phyloP scores from a whole-genome alignment of 148 eudicot genomes.

The Rhododendron mucronatum region DNA sequence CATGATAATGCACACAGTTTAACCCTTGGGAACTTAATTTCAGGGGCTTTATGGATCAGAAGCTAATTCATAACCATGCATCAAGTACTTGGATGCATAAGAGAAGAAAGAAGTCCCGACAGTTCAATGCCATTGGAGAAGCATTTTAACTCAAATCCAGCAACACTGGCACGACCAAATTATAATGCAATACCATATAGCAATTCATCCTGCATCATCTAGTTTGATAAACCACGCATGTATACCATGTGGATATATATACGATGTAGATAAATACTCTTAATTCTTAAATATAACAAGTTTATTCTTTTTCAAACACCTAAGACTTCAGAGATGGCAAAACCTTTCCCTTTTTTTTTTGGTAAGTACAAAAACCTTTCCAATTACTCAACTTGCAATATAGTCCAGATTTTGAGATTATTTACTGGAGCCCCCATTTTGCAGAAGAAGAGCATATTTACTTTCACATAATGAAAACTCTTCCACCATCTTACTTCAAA shows the following conservation, averaged over 20 bases:
- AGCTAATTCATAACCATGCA: neutral
- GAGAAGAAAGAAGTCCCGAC: neutral
- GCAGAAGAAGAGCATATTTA: neutral
- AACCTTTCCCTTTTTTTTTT: neutral
- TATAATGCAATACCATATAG: neutral
- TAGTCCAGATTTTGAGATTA: neutral
- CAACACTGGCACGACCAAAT: neutral
- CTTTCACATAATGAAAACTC: neutral
- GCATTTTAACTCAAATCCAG: neutral
- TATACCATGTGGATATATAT: neutral
- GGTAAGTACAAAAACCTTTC: neutral
- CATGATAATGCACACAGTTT: constrained; percentile 12
- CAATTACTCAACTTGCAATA: neutral
- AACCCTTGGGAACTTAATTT: neutral
- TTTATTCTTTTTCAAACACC: neutral
- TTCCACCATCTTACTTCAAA: neutral
- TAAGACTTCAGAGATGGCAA: neutral
- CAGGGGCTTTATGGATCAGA: neutral
- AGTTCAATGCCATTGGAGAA: neutral
- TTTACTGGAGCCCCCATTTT: neutral
- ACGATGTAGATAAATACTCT: neutral
- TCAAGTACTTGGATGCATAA: neutral
- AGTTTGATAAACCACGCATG: neutral
- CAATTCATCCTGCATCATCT: neutral
- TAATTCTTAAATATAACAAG: neutral